These are phyloP conservation scores for Clathrospora elynae DNA, from an alignment of 2,329 filamentous ascomycete genomes.

Conservation along the genomic window DNA sequence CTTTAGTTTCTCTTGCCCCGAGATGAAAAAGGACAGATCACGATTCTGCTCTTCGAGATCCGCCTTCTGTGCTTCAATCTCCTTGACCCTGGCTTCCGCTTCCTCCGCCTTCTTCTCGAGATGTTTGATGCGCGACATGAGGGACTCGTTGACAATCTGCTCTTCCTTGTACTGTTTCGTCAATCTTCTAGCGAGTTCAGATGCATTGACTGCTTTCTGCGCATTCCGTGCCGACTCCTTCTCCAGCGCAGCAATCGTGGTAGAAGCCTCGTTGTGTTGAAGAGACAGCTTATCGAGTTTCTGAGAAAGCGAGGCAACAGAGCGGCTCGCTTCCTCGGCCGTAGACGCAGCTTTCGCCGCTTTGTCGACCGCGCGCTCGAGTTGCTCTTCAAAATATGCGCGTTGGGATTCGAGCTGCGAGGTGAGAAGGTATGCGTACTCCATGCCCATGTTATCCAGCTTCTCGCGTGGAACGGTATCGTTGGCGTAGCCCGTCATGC, in stretches of 20 bases:
- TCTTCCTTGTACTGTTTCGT: slow-evolving; percentile 82
- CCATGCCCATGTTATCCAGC: slow-evolving; percentile 79
- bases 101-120: slow-evolving; percentile 63
- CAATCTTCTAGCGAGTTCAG: slow-evolving; percentile 75
- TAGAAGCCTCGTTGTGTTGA: slow-evolving; percentile 57
- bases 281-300: slow-evolving; percentile 60
- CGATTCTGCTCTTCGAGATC: slow-evolving; percentile 86
- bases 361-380: slow-evolving; percentile 88
- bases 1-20: slow-evolving; percentile 78
- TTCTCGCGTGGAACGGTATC: slow-evolving; percentile 76
- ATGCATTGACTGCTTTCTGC: slow-evolving; percentile 69
- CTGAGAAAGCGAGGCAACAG: slow-evolving; percentile 57
- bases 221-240: slow-evolving; percentile 65
- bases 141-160: slow-evolving; percentile 77
- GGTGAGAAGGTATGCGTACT: slow-evolving; percentile 92
- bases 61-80: slow-evolving; percentile 59
- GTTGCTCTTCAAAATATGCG: slow-evolving; percentile 90
- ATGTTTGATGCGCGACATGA: slow-evolving; percentile 81
- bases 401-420: slow-evolving; percentile 92
- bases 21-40: slow-evolving; percentile 86
- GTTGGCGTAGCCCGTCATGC: slow-evolving; percentile 56
- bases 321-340: slow-evolving; percentile 64
- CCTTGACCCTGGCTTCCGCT: slow-evolving; percentile 56
- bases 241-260: slow-evolving; percentile 71
- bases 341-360: slow-evolving; percentile 72